Evolutionary conservation across 2,329 filamentous ascomycete genomes (phyloP).

Genomic region (Coniosporium tulheliwenetii): DNA sequence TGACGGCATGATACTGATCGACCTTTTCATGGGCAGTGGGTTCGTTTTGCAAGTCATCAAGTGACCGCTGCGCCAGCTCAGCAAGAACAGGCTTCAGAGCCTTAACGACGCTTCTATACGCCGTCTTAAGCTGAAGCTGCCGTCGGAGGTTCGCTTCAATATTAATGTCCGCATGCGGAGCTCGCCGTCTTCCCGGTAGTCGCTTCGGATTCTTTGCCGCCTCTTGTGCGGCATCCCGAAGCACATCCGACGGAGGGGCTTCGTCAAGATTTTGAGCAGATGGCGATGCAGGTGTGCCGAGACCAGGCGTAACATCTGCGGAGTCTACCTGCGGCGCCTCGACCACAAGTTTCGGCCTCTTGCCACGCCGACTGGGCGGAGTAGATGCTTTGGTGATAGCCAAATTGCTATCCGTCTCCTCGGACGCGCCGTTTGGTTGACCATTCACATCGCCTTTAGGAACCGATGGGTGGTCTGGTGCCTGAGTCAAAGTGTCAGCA

Average conservation of each 20-base stretch:
- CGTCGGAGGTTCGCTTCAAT: conserved; percentile 35
- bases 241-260: conserved; percentile 8
- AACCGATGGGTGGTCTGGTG: too few relatives aligned
- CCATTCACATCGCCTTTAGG: too few relatives aligned
- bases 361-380: too few relatives aligned
- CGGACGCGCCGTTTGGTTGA: too few relatives aligned
- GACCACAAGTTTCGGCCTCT: too few relatives aligned
- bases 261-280: conserved; percentile 11
- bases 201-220: conserved; percentile 19
- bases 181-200: conserved; percentile 27
- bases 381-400: too few relatives aligned
- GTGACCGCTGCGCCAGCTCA: conserved; percentile 45
- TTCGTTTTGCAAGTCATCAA: conserved; percentile 41
- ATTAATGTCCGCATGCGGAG: conserved; percentile 27
- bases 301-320: conserved; percentile 5
- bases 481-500: too few relatives aligned
- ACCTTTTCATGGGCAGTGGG: conserved; percentile 37
- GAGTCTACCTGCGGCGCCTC: too few relatives aligned
- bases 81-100: conserved; percentile 48
- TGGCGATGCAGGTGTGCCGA: conserved; percentile 7
- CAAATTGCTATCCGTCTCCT: too few relatives aligned
- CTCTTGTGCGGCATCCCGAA: conserved; percentile 9
- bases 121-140: conserved; percentile 49
- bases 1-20: conserved; percentile 36
- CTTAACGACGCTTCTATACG: conserved; percentile 46